Percentiles rank a stretch among this genome's conserved stretches.
Evolutionary conservation across 495 filamentous ascomycete genomes (phyloP).

Genomic region (Trichoderma erinaceum): DNA sequence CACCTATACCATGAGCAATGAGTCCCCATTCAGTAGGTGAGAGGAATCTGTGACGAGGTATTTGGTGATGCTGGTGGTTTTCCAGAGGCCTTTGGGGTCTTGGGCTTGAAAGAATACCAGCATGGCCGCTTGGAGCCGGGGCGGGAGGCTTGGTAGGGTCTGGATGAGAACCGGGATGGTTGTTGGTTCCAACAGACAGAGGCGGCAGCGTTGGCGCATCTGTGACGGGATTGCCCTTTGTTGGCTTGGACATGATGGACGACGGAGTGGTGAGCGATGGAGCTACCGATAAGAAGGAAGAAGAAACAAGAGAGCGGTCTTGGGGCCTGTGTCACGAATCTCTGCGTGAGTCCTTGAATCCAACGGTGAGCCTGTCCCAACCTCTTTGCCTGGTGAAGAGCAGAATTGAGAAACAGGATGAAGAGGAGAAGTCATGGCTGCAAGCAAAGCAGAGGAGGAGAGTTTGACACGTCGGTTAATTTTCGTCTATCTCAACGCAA

Average conservation of each 20-base stretch:
- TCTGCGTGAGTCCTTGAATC: neutral
- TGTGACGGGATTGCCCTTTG: neutral
- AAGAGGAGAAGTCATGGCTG: neutral
- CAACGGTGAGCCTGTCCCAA: neutral
- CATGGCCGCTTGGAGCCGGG: neutral
- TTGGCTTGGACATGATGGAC: slow-evolving; percentile 1
- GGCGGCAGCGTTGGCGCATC: neutral
- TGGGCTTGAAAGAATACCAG: neutral
- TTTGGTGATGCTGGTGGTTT: neutral
- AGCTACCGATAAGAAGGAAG: neutral
- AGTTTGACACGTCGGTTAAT: neutral
- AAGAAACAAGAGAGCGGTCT: too few relatives aligned
- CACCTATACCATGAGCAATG: slow-evolving; percentile 39
- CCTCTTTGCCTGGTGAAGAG: neutral
- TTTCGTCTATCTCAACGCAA: neutral
- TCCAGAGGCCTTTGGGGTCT: neutral
- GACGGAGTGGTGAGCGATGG: too few relatives aligned
- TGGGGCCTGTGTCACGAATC: neutral
- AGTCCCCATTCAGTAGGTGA: slow-evolving; percentile 39
- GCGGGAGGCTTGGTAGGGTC: neutral
- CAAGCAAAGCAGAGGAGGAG: neutral
- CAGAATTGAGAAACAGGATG: neutral
- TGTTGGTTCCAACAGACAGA: neutral
- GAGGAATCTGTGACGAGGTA: slow-evolving; percentile 30
- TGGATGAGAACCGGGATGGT: neutral